phyloP scores from a whole-genome alignment of 352 stramenopile genomes.

The Phytophthora colocasiae region DNA sequence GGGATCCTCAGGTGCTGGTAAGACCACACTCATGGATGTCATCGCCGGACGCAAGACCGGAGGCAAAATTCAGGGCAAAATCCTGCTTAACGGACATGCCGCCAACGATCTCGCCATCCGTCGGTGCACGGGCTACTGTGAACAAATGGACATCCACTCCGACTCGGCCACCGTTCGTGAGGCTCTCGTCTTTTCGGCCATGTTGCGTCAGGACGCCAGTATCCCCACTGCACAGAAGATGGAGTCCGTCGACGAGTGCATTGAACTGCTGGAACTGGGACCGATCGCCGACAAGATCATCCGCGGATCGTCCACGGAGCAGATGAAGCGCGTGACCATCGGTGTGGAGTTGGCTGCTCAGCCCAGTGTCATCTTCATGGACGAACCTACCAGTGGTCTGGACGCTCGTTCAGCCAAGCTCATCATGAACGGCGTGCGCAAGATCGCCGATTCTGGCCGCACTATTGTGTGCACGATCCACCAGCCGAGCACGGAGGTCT shows the following conservation, averaged over 20 bases:
- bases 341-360: constrained; percentile 75
- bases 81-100: constrained; percentile 87
- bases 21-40: constrained; percentile 47
- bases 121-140: constrained; percentile 24
- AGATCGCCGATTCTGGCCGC: constrained; percentile 30
- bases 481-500: constrained; percentile 34
- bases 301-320: constrained; percentile 44
- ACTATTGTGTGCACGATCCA: constrained; percentile 30
- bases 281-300: constrained; percentile 44
- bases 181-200: constrained; percentile 87
- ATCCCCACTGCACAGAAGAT: constrained; percentile 41
- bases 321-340: constrained; percentile 60
- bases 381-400: constrained; percentile 33
- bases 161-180: constrained; percentile 76
- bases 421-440: constrained; percentile 36
- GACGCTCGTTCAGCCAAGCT: constrained; percentile 32
- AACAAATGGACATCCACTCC: constrained; percentile 1
- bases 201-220: constrained; percentile 57
- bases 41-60: constrained; percentile 34
- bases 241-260: constrained; percentile 41
- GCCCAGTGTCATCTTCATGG: constrained; percentile 63
- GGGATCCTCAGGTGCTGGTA: constrained; percentile 72
- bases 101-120: constrained; percentile 40
- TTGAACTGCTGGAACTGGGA: constrained; percentile 40
- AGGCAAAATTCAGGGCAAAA: constrained; percentile 58